A percentile compares a stretch with the other conserved stretches of the same genome.
Evolutionary conservation across 129 eudicot genomes (phyloP).

Genomic region (Pittosporum tobira): DNA sequence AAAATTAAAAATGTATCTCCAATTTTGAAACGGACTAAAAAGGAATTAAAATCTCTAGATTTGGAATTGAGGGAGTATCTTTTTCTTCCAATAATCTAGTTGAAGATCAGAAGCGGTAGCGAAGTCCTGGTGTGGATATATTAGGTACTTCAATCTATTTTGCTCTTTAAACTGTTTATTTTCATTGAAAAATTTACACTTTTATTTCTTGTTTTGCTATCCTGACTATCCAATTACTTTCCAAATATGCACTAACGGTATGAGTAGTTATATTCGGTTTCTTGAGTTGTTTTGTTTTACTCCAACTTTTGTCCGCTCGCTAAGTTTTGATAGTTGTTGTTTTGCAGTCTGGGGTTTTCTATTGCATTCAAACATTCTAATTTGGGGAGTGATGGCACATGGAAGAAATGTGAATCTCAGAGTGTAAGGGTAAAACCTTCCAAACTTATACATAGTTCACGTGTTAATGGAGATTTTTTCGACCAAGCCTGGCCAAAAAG

Average conservation of each 20-base stretch:
- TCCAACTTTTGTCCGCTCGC: neutral
- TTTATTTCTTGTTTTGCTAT: too few relatives aligned
- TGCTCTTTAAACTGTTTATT: too few relatives aligned
- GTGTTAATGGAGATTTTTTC: constrained; percentile 40
- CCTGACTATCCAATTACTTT: neutral
- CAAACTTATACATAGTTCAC: neutral
- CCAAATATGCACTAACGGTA: neutral
- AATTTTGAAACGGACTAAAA: too few relatives aligned
- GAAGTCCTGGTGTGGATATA: too few relatives aligned
- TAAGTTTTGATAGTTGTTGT: neutral
- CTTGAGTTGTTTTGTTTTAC: neutral
- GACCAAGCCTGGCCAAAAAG: constrained; percentile 44
- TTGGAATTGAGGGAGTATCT: too few relatives aligned
- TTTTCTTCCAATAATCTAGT: too few relatives aligned
- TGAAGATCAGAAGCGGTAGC: too few relatives aligned
- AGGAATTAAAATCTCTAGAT: too few relatives aligned
- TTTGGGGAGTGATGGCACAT: constrained; percentile 11
- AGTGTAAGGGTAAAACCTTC: constrained; percentile 15
- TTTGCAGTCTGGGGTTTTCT: neutral
- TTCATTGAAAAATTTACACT: too few relatives aligned
- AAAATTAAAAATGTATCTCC: too few relatives aligned
- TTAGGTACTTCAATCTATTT: too few relatives aligned
- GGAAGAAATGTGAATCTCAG: constrained; percentile 25
- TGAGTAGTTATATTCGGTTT: neutral
- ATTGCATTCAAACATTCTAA: neutral